Evolutionary conservation across 805 yeast species (phyloP).

Genomic region (Metschnikowia cerradonensis): DNA sequence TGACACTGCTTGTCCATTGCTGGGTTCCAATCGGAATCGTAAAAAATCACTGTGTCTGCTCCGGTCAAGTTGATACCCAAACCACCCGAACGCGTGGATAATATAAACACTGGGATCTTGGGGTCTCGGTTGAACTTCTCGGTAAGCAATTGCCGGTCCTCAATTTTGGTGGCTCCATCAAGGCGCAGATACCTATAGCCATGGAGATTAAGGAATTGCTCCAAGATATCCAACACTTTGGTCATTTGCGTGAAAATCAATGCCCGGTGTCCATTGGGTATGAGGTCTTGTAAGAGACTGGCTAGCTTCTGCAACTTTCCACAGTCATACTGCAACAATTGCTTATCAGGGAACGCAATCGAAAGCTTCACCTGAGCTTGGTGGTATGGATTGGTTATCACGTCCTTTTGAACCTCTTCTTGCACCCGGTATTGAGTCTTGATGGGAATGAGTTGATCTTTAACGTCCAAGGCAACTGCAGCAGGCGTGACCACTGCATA

Average conservation of each 20-base stretch:
- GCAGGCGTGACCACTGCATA: slow-evolving; percentile 87
- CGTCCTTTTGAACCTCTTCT: slow-evolving; percentile 26
- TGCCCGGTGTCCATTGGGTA: slow-evolving; percentile 87
- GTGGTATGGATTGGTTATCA: slow-evolving; percentile 62
- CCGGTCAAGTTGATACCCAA: slow-evolving; percentile 96
- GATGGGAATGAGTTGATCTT: slow-evolving; percentile 45
- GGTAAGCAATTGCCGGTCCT: slow-evolving; percentile 91
- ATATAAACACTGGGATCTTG: slow-evolving; percentile 81
- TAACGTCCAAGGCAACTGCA: slow-evolving; percentile 72
- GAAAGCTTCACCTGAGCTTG: slow-evolving; percentile 80
- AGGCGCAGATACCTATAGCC: slow-evolving; percentile 92
- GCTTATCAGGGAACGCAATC: slow-evolving; percentile 94
- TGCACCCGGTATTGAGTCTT: slow-evolving; percentile 30
- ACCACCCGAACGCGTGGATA: slow-evolving; percentile 97
- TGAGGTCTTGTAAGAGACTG: slow-evolving; percentile 64
- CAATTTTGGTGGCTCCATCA: slow-evolving; percentile 97
- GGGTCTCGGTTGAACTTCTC: slow-evolving; percentile 88
- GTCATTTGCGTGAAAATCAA: slow-evolving; percentile 98
- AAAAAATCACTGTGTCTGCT: slow-evolving; percentile 97
- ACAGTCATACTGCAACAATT: slow-evolving; percentile 89
- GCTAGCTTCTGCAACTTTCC: slow-evolving; percentile 92
- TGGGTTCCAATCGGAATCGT: slow-evolving; percentile 99
- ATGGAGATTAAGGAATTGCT: slow-evolving; percentile 87
- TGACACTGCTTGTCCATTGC: slow-evolving; percentile 99
- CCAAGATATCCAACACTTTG: slow-evolving; percentile 86